Base-by-base conservation (phyloP, 2,329 filamentous ascomycete species). In the Boeremia lycopersici region DNA sequence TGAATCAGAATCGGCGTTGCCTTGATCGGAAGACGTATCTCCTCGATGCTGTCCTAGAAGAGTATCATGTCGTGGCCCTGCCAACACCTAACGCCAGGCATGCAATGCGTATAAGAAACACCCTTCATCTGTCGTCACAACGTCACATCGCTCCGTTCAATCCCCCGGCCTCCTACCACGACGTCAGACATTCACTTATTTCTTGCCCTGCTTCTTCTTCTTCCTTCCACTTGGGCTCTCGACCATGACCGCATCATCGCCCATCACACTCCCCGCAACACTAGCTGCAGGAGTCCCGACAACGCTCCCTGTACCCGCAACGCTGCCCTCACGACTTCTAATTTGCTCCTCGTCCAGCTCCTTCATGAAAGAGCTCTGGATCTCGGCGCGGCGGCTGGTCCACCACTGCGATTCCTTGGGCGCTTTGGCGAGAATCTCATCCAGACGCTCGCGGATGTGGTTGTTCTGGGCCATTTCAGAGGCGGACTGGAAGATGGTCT, bases 401-500 rank as follows among this genome's bases (percentile, higher is more conserved):
- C 95, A 99, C 91, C 92, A 96, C 70, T 88, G 83, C 78, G 89
- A 90, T 78, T 98, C 95, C 35, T 86, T 80, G 9, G 84, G 82
- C 1, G 86, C 80, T 69, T 90, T 88, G 26, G 81, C 78, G 67
- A 93, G 87, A 54, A 96, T 86, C 59, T 92, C 89, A 41, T 87
- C 84, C 17, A 96, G 82, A 44, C 88, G 85, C 62, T 88, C 82
- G 63, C 91, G 89, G 69, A 96, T 84, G 41, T 87, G 78, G 36
- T 85, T 84, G 78, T 97, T 97, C 71, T 91, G 89, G 55, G 89
- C 87, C 77, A 99, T 97, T 77, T 99, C 95, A 77, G 96, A 96
- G 50, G 95, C 95, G 40, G 90, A 93, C 77, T 99, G 95, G 84
- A 99, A 99, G 74, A 99, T 98, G 52, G 85, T 86, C 72, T 95